Base-by-base conservation (phyloP, 345 rosid species). In the Eucalyptus decipiens region DNA sequence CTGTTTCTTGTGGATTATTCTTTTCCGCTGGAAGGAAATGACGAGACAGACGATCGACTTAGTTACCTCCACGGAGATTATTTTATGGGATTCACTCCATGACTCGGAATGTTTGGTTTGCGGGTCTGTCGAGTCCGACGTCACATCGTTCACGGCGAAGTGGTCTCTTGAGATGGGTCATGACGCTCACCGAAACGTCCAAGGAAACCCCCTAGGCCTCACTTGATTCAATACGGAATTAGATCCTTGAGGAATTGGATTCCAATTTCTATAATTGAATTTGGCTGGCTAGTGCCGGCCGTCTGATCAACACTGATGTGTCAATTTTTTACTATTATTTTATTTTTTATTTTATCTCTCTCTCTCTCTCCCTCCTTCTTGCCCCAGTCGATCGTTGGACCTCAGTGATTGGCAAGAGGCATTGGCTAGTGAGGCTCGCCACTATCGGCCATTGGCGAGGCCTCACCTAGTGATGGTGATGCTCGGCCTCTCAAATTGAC, bases 261-360 rank as follows among this genome's bases (percentile, higher is more conserved):
- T 30, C 14, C 62, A 23, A 56, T 56, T 56, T 24, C 62, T 56
- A 56, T 56, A 56, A 21, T 52, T 21, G 54, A 51, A 51, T 17
- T 51, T 51, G 58, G 58, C 5, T 1, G 26, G 26, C 0, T 0
- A 52, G 0, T 52, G 58, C 26, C 2, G 0, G 0, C 58, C 11
- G 1, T 19, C 26, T 50, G 19, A 50, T 50, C 1, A 52, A 52
- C 26, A 52, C 11, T 2, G 1, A 52, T 7, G 58, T 52, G 58
- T 52, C 24, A 52, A 19, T 52, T 19, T 8, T 52, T 52, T 52
- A 52, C 24, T 19, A 17, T 13, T 17, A 16, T 18, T 51, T 49
- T 16, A 6, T 16, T 51, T 51, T 51, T 51, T 17, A 2, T 52
- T 48, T 14, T 49, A 11, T 49, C 1, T 49, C 21, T 19, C 10